phyloP scores from a whole-genome alignment of 2,329 filamentous ascomycete species.

The Fusarium aywerte region DNA sequence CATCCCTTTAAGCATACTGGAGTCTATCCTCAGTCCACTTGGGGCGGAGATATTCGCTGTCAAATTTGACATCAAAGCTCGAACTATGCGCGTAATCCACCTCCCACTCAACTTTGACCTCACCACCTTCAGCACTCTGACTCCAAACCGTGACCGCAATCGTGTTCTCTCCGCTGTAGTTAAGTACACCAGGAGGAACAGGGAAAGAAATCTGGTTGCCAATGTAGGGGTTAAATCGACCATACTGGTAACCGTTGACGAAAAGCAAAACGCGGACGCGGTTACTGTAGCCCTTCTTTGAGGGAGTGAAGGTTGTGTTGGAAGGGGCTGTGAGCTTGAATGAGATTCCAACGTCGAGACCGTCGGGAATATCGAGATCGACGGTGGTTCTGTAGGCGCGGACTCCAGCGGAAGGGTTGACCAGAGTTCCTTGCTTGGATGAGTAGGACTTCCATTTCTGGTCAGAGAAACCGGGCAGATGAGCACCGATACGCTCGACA shows the following conservation, averaged over 20 bases:
- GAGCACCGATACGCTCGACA: slow-evolving; percentile 68
- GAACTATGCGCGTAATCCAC: slow-evolving; percentile 65
- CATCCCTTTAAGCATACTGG: slow-evolving; percentile 46
- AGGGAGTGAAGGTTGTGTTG: slow-evolving; percentile 52
- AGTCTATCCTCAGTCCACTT: slow-evolving; percentile 58
- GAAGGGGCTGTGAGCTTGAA: slow-evolving; percentile 62
- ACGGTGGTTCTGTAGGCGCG: slow-evolving; percentile 66
- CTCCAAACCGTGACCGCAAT: slow-evolving; percentile 69
- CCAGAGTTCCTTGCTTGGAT: slow-evolving; percentile 50
- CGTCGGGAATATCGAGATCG: slow-evolving; percentile 60
- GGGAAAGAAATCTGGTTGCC: slow-evolving; percentile 70
- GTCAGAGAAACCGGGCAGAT: slow-evolving; percentile 66
- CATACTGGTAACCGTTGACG: slow-evolving; percentile 74
- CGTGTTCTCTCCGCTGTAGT: slow-evolving; percentile 68
- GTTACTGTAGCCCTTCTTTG: slow-evolving; percentile 49
- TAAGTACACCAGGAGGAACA: slow-evolving; percentile 67
- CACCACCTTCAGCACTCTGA: slow-evolving; percentile 63
- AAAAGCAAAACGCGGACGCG: slow-evolving; percentile 64
- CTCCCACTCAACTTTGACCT: slow-evolving; percentile 61
- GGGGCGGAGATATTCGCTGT: slow-evolving; percentile 60
- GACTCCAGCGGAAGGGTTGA: slow-evolving; percentile 62
- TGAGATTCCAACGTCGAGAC: slow-evolving; percentile 66
- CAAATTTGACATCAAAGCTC: slow-evolving; percentile 62
- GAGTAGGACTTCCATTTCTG: slow-evolving; percentile 53
- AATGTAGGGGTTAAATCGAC: slow-evolving; percentile 68